A percentile compares a stretch with the other conserved stretches of the same genome.
Evolutionary conservation across 345 rosid genomes (phyloP).

Genomic region (Linum lewisii): DNA sequence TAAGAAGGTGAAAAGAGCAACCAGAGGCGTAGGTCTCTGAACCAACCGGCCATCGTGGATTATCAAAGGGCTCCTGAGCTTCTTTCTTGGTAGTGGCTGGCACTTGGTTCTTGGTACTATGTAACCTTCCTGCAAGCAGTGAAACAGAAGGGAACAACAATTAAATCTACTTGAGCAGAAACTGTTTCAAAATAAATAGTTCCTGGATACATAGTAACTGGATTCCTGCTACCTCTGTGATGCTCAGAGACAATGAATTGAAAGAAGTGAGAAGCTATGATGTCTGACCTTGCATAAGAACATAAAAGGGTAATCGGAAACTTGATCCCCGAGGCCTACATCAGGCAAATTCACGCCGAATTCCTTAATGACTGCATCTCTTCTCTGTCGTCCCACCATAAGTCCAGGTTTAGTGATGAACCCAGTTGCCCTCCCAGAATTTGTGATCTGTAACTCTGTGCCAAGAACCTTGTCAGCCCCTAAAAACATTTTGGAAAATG

Average conservation of each 20-base stretch:
- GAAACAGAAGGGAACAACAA: no score
- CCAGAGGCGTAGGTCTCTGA: constrained; percentile 56
- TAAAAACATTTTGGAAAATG: neutral
- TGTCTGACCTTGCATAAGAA: neutral
- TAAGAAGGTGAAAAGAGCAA: constrained; percentile 53
- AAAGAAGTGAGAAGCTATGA: neutral
- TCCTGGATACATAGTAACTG: no score
- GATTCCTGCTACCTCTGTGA: no score
- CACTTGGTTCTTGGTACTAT: constrained; percentile 54
- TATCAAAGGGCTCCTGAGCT: constrained; percentile 57
- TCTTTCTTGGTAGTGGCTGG: constrained; percentile 63
- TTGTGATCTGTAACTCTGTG: constrained; percentile 1
- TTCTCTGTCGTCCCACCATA: neutral
- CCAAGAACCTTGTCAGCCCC: constrained; percentile 7
- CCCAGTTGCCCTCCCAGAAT: neutral
- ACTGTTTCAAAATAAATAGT: no score
- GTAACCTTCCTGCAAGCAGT: constrained; percentile 48
- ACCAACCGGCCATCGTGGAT: constrained; percentile 69
- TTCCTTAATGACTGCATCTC: constrained; percentile 2
- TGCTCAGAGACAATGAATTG: neutral
- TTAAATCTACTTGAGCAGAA: no score
- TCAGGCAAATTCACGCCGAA: neutral
- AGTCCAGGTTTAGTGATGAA: constrained; percentile 1
- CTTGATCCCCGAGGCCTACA: neutral
- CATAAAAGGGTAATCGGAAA: neutral